phyloP scores from a whole-genome alignment of 805 yeast genomes.

The Cyberlindnera japonica region DNA sequence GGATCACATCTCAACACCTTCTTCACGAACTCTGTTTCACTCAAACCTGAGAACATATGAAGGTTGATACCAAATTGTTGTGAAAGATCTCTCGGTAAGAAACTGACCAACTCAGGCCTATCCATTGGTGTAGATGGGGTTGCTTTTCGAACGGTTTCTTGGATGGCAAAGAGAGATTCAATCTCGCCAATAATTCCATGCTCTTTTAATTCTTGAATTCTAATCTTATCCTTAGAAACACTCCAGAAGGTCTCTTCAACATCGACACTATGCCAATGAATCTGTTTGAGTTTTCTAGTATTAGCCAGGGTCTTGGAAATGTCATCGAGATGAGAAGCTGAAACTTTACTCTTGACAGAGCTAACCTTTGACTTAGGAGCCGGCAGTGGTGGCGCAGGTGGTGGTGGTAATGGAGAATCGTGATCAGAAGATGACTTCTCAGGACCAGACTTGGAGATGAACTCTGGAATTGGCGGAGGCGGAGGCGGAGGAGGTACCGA shows the following conservation, averaged over 20 bases:
- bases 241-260: conserved; percentile 88
- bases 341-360: conserved; percentile 2
- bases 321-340: conserved; percentile 6
- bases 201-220: conserved; percentile 61
- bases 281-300: conserved; percentile 73
- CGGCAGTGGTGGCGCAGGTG: conserved; percentile 17
- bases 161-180: conserved; percentile 84
- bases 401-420: conserved; percentile 30
- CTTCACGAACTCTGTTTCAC: conserved; percentile 64
- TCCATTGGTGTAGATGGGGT: conserved; percentile 7
- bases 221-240: conserved; percentile 48
- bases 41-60: conserved; percentile 62
- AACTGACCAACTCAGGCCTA: conserved; percentile 44
- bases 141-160: conserved; percentile 46
- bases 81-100: conserved; percentile 77
- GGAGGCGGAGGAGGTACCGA: conserved; percentile 2
- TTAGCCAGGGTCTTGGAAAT: conserved; percentile 15
- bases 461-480: conserved; percentile 24
- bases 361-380: conserved; percentile 20
- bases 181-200: conserved; percentile 82
- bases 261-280: conserved; percentile 89
- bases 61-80: conserved; percentile 95
- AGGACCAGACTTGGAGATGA: neutral
- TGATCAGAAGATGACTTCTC: neutral
- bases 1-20: conserved; percentile 73